These are phyloP conservation scores for Aureobasidium pullulans DNA, from an alignment of 2,329 filamentous ascomycete species.

Conservation along the genomic window DNA sequence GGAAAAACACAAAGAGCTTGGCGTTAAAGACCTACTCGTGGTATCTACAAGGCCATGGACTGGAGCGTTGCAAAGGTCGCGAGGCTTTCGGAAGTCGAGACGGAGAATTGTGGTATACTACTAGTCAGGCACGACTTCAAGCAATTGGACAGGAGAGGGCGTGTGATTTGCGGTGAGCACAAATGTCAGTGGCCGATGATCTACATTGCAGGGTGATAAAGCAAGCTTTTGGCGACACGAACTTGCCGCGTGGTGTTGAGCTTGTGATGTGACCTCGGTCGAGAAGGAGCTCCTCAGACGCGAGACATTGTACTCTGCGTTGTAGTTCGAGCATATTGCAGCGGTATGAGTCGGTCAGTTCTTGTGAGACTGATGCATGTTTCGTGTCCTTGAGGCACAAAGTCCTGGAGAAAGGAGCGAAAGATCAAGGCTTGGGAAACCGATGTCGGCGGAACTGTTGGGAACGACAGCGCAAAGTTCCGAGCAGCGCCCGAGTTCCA, in stretches of 20 bases:
- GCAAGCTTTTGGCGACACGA: background rate
- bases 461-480: too few relatives aligned
- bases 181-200: background rate
- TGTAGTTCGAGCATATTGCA: too few relatives aligned
- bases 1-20: background rate
- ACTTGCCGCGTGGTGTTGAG: background rate
- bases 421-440: too few relatives aligned
- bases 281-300: too few relatives aligned
- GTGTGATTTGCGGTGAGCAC: background rate
- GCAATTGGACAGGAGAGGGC: background rate
- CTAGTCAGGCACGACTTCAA: background rate
- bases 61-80: background rate
- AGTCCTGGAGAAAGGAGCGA: too few relatives aligned
- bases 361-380: too few relatives aligned
- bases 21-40: background rate
- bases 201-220: constrained; percentile 3
- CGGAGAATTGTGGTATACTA: background rate
- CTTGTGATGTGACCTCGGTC: background rate
- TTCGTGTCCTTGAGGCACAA: too few relatives aligned
- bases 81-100: background rate
- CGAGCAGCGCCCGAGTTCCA: too few relatives aligned
- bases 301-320: too few relatives aligned
- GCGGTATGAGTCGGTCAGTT: too few relatives aligned
- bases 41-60: background rate
- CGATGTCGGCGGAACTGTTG: too few relatives aligned